Evolutionary conservation across 2,329 filamentous ascomycete genomes (phyloP).

Genomic region (Pezicula neosporulosa): DNA sequence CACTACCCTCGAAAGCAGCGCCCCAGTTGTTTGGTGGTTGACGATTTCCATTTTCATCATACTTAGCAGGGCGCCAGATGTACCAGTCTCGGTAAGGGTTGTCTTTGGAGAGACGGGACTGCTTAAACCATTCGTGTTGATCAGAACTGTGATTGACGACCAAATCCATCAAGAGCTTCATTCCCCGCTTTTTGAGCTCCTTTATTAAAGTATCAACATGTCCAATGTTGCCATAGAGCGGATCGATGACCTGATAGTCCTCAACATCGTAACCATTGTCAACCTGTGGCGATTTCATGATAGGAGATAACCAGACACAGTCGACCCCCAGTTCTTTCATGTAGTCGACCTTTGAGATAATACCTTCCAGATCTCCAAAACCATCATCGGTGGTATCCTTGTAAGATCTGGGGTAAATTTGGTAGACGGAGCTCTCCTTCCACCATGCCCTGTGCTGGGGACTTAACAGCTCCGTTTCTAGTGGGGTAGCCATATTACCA

Average conservation of each 20-base stretch:
- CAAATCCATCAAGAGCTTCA: slow-evolving; percentile 69
- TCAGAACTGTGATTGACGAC: slow-evolving; percentile 66
- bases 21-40: slow-evolving; percentile 43
- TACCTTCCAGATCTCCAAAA: slow-evolving; percentile 60
- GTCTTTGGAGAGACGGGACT: slow-evolving; percentile 43
- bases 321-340: slow-evolving; percentile 58
- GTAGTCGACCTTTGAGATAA: slow-evolving; percentile 59
- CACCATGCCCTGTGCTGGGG: slow-evolving; percentile 27
- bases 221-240: slow-evolving; percentile 61
- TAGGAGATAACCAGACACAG: slow-evolving; percentile 65
- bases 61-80: slow-evolving; percentile 51
- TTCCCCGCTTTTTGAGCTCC: slow-evolving; percentile 53
- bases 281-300: slow-evolving; percentile 60
- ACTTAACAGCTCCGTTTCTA: neutral
- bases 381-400: slow-evolving; percentile 56
- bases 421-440: slow-evolving; percentile 44
- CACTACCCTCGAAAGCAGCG: slow-evolving; percentile 39
- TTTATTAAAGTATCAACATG: slow-evolving; percentile 64
- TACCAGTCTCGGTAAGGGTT: slow-evolving; percentile 59
- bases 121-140: slow-evolving; percentile 53
- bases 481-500: neutral
- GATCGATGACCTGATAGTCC: slow-evolving; percentile 64
- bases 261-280: slow-evolving; percentile 75
- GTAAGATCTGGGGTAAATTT: slow-evolving; percentile 58
- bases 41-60: slow-evolving; percentile 30